Conservation (phyloP, 179 eudicot genomes). For the Spinacia oleracea region DNA sequence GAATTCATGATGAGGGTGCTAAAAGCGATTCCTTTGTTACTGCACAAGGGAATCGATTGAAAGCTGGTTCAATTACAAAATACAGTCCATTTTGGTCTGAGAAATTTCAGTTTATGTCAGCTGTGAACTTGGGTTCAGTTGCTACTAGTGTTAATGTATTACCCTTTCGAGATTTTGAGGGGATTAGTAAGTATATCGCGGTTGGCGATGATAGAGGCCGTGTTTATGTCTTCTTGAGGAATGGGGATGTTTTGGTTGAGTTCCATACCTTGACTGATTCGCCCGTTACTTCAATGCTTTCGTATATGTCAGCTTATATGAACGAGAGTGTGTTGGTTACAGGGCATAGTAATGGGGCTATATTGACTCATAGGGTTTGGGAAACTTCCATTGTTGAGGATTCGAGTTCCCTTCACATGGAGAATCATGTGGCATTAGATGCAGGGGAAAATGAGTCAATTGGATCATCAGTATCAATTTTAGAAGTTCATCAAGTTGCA, state of each 20-base stretch:
- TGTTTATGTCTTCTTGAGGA: slow-evolving; percentile 55
- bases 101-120: slow-evolving; percentile 77
- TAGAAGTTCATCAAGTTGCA: slow-evolving; percentile 84
- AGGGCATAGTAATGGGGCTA: slow-evolving; percentile 72
- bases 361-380: slow-evolving; percentile 75
- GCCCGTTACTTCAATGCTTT: slow-evolving; percentile 63
- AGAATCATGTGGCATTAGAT: slow-evolving; percentile 39
- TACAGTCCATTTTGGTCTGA: slow-evolving; percentile 85
- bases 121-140: slow-evolving; percentile 61
- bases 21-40: slow-evolving; percentile 10
- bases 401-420: slow-evolving; percentile 47
- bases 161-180: slow-evolving; percentile 80
- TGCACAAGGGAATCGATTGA: slow-evolving; percentile 31
- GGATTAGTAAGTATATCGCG: slow-evolving; percentile 75
- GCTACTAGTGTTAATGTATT: slow-evolving; percentile 69
- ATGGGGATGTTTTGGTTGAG: slow-evolving; percentile 70
- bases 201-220: slow-evolving; percentile 78
- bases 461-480: slow-evolving; percentile 43
- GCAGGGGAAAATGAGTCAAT: slow-evolving; percentile 33
- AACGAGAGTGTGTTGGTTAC: slow-evolving; percentile 78
- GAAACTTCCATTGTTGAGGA: slow-evolving; percentile 59
- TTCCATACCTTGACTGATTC: slow-evolving; percentile 52
- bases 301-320: slow-evolving; percentile 69
- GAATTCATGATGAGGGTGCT: slow-evolving; percentile 26
- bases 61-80: slow-evolving; percentile 53